Percentiles rank a stretch among this genome's conserved stretches.
These are phyloP conservation scores for Smithsoniella earleae DNA, from an alignment of 163 green algal species.

Conservation along the genomic window DNA sequence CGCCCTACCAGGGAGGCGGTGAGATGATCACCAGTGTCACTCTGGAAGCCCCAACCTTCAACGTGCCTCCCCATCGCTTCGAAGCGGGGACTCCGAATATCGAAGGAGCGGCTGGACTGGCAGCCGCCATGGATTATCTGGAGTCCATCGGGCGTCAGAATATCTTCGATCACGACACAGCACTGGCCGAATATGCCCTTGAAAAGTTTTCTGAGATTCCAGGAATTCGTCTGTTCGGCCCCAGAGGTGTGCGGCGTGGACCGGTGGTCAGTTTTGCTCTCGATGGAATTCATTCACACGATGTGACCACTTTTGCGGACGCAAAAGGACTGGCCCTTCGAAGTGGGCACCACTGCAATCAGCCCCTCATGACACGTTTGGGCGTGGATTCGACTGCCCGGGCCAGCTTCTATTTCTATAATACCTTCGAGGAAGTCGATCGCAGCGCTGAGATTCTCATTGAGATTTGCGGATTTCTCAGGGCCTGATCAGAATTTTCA, in stretches of 20 bases:
- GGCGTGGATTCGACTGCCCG: too few species aligned
- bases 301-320: not conserved
- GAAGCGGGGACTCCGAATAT: conserved; percentile 55
- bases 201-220: not conserved
- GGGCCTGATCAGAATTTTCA: too few species aligned
- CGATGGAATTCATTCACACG: not conserved
- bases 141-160: not conserved
- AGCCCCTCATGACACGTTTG: too few species aligned
- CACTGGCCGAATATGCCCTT: not conserved
- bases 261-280: not conserved
- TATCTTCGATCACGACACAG: not conserved
- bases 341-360: too few species aligned
- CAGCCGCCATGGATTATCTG: conserved; percentile 45
- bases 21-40: conserved; percentile 57
- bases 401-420: too few species aligned
- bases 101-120: conserved; percentile 47
- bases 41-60: conserved; percentile 45
- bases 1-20: conserved; percentile 47
- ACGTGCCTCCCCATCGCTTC: conserved; percentile 41
- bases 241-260: not conserved
- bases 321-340: too few species aligned
- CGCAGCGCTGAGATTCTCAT: too few species aligned
- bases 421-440: too few species aligned
- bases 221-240: not conserved
- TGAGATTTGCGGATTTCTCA: too few species aligned